Evolutionary conservation across 2,329 filamentous ascomycete species (phyloP), one percentile per base, ranked within the genome.

Genomic region (Penicillium rolfsii): DNA sequence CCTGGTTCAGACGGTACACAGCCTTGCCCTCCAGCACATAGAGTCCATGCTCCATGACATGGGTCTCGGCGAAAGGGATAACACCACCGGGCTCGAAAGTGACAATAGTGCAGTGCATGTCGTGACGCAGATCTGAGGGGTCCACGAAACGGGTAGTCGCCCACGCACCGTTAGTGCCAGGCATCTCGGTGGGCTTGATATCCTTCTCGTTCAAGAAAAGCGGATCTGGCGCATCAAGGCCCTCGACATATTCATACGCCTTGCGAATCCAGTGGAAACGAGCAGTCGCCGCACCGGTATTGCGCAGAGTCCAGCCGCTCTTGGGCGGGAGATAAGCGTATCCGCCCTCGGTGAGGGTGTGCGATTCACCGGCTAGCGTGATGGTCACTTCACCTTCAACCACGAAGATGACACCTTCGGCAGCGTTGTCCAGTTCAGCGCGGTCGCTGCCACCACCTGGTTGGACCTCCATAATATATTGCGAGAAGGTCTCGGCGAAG

Each of bases 401-500:
- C 4, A 70, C 67, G 41, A 70, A 70, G 1, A 70, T 26, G 0
- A 70, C 67, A 12, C 67, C 67, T 24, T 70, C 57, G 12, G 67
- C 67, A 7, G 26, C 48, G 16, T 65, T 58, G 45, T 70, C 67
- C 0, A 67, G 53, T 43, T 70, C 67, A 19, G 65, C 66, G 8
- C 66, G 65, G 14, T 67, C 65, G 45, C 67, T 70, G 6, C 67
- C 67, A 36, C 67, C 67, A 0, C 67, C 67, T 0, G 67, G 59
- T 40, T 66, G 62, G 22, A 70, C 67, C 58, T 70, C 67, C 67
- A 70, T 70, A 30, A 70, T 70, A 50, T 70, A 70, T 61, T 70
- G 67, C n/a, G 67, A 70, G 49, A 70, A 70, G 26, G 67, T 70
- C 48, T 70, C 67, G 55, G 67, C 67, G 38, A 70, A 70, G 45